Percentiles rank a stretch among this genome's conserved stretches.
These are phyloP conservation scores for Emydomyces testavorans DNA, from an alignment of 2,329 filamentous ascomycete genomes.

Conservation along the genomic window DNA sequence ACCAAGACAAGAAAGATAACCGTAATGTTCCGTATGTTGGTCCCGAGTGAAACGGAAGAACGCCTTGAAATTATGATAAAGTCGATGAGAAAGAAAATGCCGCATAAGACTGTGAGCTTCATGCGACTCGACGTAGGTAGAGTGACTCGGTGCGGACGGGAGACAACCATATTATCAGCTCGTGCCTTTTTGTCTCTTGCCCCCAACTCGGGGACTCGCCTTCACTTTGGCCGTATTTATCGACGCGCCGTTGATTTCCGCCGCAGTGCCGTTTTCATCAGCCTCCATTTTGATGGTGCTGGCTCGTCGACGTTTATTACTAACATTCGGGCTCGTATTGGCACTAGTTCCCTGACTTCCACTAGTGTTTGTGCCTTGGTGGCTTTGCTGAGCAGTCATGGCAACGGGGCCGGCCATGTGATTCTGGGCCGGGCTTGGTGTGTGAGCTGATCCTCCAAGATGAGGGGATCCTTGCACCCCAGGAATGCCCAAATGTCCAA, in stretches of 20 bases:
- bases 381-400: slow-evolving; percentile 48
- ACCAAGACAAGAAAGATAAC: slow-evolving; percentile 8
- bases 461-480: slow-evolving; percentile 40
- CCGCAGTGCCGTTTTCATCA: slow-evolving; percentile 37
- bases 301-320: slow-evolving; percentile 45
- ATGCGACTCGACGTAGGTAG: no score
- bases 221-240: slow-evolving; percentile 35
- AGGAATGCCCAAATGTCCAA: slow-evolving; percentile 43
- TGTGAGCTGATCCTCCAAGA: slow-evolving; percentile 41
- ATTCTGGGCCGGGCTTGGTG: slow-evolving; percentile 36
- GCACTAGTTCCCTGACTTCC: slow-evolving; percentile 43
- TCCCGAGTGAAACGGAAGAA: slow-evolving; percentile 7
- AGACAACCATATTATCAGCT: slow-evolving; percentile 6
- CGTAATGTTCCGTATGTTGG: slow-evolving; percentile 6
- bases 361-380: slow-evolving; percentile 44
- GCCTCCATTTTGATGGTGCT: slow-evolving; percentile 50
- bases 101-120: no score
- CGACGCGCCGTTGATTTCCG: slow-evolving; percentile 40
- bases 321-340: slow-evolving; percentile 52
- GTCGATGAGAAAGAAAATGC: neutral
- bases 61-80: slow-evolving; percentile 8
- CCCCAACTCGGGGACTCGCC: slow-evolving; percentile 36
- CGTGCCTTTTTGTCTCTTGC: slow-evolving; percentile 39
- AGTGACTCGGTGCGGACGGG: neutral
- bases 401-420: slow-evolving; percentile 37